A percentile compares a stretch with the other conserved stretches of the same genome.
Evolutionary conservation across 495 filamentous ascomycete genomes (phyloP).

Genomic region (Copromyces sp.): DNA sequence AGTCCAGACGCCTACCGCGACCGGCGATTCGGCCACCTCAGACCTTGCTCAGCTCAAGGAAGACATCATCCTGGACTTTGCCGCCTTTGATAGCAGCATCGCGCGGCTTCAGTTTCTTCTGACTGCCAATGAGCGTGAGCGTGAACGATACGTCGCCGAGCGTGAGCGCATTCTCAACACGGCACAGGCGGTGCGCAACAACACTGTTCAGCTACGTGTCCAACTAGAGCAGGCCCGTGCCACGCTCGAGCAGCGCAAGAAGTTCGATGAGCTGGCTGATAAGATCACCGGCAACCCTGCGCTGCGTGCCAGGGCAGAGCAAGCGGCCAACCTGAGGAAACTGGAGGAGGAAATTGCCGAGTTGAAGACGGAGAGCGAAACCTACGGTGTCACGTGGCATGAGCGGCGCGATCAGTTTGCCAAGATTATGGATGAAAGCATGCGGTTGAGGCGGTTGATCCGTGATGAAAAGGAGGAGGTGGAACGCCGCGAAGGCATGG

Average conservation of each 20-base stretch:
- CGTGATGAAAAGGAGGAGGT: constrained; percentile 92
- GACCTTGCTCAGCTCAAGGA: constrained; percentile 56
- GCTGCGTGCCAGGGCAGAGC: constrained; percentile 74
- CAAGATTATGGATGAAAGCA: constrained; percentile 81
- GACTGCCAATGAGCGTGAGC: constrained; percentile 73
- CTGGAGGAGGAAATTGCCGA: constrained; percentile 81
- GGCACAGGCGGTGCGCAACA: constrained; percentile 67
- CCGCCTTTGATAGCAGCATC: constrained; percentile 78
- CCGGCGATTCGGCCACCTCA: constrained; percentile 16
- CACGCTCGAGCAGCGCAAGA: constrained; percentile 67
- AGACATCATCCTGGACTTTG: constrained; percentile 83
- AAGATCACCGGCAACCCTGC: constrained; percentile 75
- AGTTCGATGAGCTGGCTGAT: constrained; percentile 76
- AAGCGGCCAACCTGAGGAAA: constrained; percentile 65
- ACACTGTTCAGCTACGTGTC: constrained; percentile 56
- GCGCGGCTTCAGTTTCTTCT: constrained; percentile 80
- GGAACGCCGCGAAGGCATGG: constrained; percentile 65
- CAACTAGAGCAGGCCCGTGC: constrained; percentile 69
- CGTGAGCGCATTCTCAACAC: constrained; percentile 64
- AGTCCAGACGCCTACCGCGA: constrained; percentile 21
- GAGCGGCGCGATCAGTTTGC: constrained; percentile 84
- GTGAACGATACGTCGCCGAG: constrained; percentile 74
- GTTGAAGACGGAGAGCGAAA: constrained; percentile 69
- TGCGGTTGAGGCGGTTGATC: constrained; percentile 74
- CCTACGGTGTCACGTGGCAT: constrained; percentile 74